Evolutionary conservation across 2,329 filamentous ascomycete species (phyloP).

Genomic region (Tolypocladium ophioglossoides): DNA sequence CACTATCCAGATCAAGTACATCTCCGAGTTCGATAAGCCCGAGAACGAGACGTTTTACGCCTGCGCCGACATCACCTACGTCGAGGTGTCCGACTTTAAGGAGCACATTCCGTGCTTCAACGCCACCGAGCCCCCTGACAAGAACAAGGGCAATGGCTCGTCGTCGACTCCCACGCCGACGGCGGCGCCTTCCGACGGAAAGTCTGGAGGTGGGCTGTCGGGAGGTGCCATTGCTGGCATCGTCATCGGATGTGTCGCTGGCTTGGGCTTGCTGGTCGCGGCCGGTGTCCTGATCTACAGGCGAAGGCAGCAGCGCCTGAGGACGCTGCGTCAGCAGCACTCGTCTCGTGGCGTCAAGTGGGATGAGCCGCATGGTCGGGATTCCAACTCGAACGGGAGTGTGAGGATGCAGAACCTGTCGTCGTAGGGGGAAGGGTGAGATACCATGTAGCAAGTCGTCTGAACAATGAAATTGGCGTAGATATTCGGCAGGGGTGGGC

Average conservation of each 20-base stretch:
- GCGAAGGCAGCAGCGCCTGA: slow-evolving; percentile 15
- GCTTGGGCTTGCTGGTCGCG: slow-evolving; percentile 48
- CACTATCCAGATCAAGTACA: slow-evolving; percentile 38
- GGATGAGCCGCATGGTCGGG: slow-evolving; percentile 8
- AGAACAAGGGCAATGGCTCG: slow-evolving; percentile 6
- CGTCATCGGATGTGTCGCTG: slow-evolving; percentile 58
- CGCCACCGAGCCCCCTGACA: slow-evolving; percentile 17
- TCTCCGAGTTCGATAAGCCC: slow-evolving; percentile 29
- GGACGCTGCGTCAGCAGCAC: slow-evolving; percentile 12
- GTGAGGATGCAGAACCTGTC: slow-evolving; percentile 11
- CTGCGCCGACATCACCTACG: slow-evolving; percentile 36
- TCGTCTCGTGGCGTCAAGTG: slow-evolving; percentile 13
- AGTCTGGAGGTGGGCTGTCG: slow-evolving; percentile 33
- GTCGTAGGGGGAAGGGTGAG: background rate
- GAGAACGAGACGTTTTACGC: slow-evolving; percentile 36
- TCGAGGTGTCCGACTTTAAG: slow-evolving; percentile 23
- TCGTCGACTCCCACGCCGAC: slow-evolving; percentile 5
- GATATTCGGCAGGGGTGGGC: too few species aligned
- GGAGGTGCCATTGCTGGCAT: slow-evolving; percentile 66
- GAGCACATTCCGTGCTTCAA: slow-evolving; percentile 32
- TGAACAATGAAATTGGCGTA: background rate
- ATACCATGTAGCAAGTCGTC: background rate
- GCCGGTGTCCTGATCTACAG: slow-evolving; percentile 46
- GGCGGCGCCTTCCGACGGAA: slow-evolving; percentile 13
- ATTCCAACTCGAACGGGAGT: slow-evolving; percentile 9